Conservation (phyloP, 805 yeast species). For the Grigorovia jiainica region DNA sequence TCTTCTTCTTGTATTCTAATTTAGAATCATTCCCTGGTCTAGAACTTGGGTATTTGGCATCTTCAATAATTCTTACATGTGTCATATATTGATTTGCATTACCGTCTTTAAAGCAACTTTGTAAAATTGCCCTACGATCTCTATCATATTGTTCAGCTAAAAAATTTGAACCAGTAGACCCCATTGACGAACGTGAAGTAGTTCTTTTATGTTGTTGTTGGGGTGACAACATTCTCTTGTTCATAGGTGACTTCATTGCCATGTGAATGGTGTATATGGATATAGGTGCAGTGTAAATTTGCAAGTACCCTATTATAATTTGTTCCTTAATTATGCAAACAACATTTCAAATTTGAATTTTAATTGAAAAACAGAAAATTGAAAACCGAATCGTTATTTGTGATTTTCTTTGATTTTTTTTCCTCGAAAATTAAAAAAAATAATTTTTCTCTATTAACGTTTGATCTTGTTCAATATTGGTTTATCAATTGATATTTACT, state of each 20-base stretch:
- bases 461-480: no score
- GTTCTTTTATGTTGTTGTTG: constrained; percentile 23
- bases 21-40: constrained; percentile 55
- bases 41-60: constrained; percentile 53
- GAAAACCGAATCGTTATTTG: not conserved
- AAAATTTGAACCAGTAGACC: constrained; percentile 25
- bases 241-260: not conserved
- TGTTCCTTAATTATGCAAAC: no score
- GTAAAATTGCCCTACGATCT: constrained; percentile 41
- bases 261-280: no score
- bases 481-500: no score
- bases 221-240: not conserved
- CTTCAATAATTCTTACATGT: constrained; percentile 70
- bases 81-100: constrained; percentile 56
- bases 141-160: constrained; percentile 50
- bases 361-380: no score
- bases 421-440: no score
- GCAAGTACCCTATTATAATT: no score
- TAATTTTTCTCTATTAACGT: no score
- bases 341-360: no score
- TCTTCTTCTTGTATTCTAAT: constrained; percentile 43
- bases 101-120: constrained; percentile 39
- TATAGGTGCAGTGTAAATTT: no score
- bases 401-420: no score
- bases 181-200: constrained; percentile 26